Evolutionary conservation across 2,329 filamentous ascomycete genomes (phyloP).

Genomic region (Chaetomium olivaceum): DNA sequence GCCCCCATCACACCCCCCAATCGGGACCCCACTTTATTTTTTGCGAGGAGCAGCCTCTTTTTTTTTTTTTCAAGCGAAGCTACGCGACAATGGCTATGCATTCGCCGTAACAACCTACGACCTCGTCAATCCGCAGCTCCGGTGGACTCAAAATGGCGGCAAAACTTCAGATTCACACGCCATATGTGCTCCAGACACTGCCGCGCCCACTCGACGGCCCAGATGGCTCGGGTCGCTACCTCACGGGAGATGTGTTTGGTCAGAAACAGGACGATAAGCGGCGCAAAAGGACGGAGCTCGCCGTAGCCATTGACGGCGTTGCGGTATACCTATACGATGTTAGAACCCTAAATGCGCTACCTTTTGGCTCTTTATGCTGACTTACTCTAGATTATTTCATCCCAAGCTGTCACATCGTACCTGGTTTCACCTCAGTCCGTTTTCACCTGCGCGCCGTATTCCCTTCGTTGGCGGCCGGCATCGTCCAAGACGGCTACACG

Average conservation of each 20-base stretch:
- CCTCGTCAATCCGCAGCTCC: constrained; percentile 10
- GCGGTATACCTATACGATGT: constrained; percentile 67
- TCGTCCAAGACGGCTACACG: constrained; percentile 52
- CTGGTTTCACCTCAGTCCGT: constrained; percentile 65
- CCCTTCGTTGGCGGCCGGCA: constrained; percentile 54
- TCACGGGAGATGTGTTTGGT: constrained; percentile 62
- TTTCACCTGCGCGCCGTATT: constrained; percentile 63
- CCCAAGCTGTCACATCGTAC: constrained; percentile 65
- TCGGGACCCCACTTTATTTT: constrained; percentile 27
- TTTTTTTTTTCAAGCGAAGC: constrained; percentile 29
- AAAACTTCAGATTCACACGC: constrained; percentile 63
- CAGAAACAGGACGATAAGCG: constrained; percentile 59
- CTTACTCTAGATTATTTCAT: constrained; percentile 55
- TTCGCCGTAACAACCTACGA: constrained; percentile 15
- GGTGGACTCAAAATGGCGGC: constrained; percentile 50
- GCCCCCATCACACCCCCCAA: constrained; percentile 1
- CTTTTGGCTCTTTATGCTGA: constrained; percentile 25
- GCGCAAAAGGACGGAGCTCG: constrained; percentile 63
- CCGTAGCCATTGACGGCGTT: constrained; percentile 64
- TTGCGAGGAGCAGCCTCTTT: constrained; percentile 26
- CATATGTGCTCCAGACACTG: constrained; percentile 62
- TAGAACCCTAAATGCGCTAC: constrained; percentile 33
- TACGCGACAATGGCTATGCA: constrained; percentile 17
- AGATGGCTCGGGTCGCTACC: constrained; percentile 53
- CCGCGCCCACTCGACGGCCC: constrained; percentile 57